These are phyloP conservation scores for Apiotrichum mycotoxinovorans DNA, from an alignment of 1,284 basidiomycete species.

Conservation along the genomic window DNA sequence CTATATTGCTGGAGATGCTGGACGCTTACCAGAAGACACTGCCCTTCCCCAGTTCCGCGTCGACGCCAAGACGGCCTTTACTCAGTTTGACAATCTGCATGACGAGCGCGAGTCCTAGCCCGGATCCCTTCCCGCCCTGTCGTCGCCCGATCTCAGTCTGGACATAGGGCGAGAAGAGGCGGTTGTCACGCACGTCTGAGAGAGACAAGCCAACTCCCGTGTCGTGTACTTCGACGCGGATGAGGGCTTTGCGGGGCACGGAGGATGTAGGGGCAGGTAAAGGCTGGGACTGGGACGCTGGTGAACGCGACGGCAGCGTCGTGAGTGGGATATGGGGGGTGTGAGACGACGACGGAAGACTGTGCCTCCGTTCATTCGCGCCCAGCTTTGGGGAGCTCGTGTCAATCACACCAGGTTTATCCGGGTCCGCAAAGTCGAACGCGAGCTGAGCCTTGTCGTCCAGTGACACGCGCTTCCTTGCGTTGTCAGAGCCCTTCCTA, in stretches of 20 bases:
- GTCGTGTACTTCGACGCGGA: conserved; percentile 74
- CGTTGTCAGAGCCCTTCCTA: background rate
- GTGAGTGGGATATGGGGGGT: too few relatives aligned
- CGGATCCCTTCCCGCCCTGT: conserved; percentile 82
- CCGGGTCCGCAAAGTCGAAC: background rate
- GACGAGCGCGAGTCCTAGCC: conserved; percentile 79
- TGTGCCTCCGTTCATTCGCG: background rate
- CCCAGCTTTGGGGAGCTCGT: background rate
- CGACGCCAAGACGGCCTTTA: conserved; percentile 68
- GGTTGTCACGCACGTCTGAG: conserved; percentile 63
- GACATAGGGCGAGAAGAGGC: conserved; percentile 48
- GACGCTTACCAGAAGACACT: conserved; percentile 41
- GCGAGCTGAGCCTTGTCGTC: background rate
- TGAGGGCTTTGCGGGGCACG: conserved; percentile 50
- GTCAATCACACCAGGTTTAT: background rate
- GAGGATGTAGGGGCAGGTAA: conserved; percentile 8
- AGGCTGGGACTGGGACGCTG: background rate
- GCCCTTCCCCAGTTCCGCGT: conserved; percentile 43
- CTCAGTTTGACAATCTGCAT: conserved; percentile 80
- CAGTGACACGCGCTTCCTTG: background rate
- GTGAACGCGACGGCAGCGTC: background rate
- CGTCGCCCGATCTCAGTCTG: conserved; percentile 60
- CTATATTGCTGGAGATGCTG: too few relatives aligned
- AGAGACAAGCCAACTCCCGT: conserved; percentile 71
- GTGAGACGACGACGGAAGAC: too few relatives aligned